Conservation (phyloP, 1,284 basidiomycete species). For the Trichosporon sp. region DNA sequence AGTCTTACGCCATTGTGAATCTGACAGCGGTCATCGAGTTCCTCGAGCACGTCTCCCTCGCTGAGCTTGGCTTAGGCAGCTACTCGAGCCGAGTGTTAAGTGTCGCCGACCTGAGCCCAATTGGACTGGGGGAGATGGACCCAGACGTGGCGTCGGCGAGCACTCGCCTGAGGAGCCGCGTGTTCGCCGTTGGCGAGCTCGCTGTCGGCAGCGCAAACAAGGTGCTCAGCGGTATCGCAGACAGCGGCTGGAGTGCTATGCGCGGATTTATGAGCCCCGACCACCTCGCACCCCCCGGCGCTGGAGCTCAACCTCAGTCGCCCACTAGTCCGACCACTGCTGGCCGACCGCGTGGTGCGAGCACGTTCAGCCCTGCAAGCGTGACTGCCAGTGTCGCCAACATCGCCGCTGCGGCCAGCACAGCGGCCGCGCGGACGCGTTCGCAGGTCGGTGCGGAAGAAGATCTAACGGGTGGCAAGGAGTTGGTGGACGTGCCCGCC, state of each 20-base stretch:
- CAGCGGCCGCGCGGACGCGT: slow-evolving; percentile 32
- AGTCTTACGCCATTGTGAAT: slow-evolving; percentile 87
- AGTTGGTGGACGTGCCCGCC: slow-evolving; percentile 40
- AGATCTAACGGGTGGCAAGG: slow-evolving; percentile 41
- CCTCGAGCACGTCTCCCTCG: slow-evolving; percentile 82
- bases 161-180: slow-evolving; percentile 56
- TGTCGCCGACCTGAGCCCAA: slow-evolving; percentile 68
- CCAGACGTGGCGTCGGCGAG: slow-evolving; percentile 43
- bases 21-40: slow-evolving; percentile 90
- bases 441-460: slow-evolving; percentile 52
- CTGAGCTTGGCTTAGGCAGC: slow-evolving; percentile 64
- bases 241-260: slow-evolving; percentile 73
- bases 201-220: slow-evolving; percentile 69
- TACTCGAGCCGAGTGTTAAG: slow-evolving; percentile 58
- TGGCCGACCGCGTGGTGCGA: slow-evolving; percentile 58
- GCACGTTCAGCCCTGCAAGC: slow-evolving; percentile 72
- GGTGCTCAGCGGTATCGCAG: slow-evolving; percentile 74
- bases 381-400: slow-evolving; percentile 63
- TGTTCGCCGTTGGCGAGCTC: slow-evolving; percentile 68
- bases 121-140: slow-evolving; percentile 54
- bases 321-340: slow-evolving; percentile 8
- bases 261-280: slow-evolving; percentile 55
- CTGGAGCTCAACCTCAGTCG: background rate
- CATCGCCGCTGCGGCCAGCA: slow-evolving; percentile 43
- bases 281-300: background rate